These are phyloP conservation scores for Sporormia fimetaria DNA, from an alignment of 495 filamentous ascomycete species.

Conservation along the genomic window DNA sequence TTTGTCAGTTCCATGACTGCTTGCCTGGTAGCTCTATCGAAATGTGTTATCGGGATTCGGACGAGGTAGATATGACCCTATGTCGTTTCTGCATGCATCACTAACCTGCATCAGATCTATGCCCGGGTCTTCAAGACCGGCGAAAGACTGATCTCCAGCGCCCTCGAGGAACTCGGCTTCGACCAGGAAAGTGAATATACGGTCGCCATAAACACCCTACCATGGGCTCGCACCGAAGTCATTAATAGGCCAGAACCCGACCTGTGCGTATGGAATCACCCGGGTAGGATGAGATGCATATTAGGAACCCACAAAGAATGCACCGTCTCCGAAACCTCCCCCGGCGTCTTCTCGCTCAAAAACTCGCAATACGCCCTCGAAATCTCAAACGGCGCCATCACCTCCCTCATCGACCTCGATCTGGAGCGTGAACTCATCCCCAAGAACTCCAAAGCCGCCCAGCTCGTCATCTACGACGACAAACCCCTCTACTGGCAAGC, in stretches of 20 bases:
- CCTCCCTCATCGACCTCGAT: slow-evolving; percentile 63
- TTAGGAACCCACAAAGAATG: slow-evolving; percentile 39
- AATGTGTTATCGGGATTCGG: slow-evolving; percentile 93
- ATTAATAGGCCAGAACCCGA: slow-evolving; percentile 54
- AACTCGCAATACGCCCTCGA: slow-evolving; percentile 63
- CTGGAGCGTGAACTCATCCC: slow-evolving; percentile 66
- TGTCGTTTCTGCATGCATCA: not conserved
- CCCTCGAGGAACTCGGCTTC: slow-evolving; percentile 56
- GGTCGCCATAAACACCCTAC: slow-evolving; percentile 68
- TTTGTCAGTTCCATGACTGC: slow-evolving; percentile 97
- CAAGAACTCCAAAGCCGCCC: slow-evolving; percentile 70
- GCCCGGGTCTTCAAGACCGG: slow-evolving; percentile 69
- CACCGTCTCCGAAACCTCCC: slow-evolving; percentile 51
- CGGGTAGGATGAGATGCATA: too few relatives aligned
- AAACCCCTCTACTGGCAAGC: slow-evolving; percentile 98
- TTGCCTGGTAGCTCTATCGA: slow-evolving; percentile 90
- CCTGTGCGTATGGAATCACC: too few relatives aligned
- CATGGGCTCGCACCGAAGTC: slow-evolving; percentile 67
- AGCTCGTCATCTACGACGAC: slow-evolving; percentile 92
- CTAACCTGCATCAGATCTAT: slow-evolving; percentile 48
- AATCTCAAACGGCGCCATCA: slow-evolving; percentile 64
- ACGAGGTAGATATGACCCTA: slow-evolving; percentile 42
- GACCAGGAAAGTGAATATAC: too few relatives aligned
- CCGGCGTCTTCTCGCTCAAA: slow-evolving; percentile 64
- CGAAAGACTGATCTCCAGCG: slow-evolving; percentile 54